Base-by-base conservation (phyloP, 768 basidiomycete genomes). In the Tephrocybe rancida region DNA sequence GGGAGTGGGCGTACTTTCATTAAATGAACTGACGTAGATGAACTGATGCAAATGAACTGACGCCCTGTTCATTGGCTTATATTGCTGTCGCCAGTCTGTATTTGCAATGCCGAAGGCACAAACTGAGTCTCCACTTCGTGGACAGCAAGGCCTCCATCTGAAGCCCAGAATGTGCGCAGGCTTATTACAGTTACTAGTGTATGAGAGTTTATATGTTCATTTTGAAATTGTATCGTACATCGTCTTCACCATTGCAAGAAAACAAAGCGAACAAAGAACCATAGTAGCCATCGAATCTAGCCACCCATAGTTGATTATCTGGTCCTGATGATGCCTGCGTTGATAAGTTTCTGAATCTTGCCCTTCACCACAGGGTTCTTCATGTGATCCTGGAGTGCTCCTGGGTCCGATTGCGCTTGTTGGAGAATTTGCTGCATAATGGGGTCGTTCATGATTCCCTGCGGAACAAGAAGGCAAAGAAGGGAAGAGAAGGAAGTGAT, bases 381-480 rank as follows among this genome's bases (percentile, higher is more conserved):
- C 88, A 98, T 89, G 73, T 99, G 96, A 62, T 97, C 93, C 69
- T 92, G 89, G 54, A 99, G 75, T 21, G 95, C 92, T 41, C 82
- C 77, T 5, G 97, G 96, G 70, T 98, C 86, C 45, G 73, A 64
- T 73, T 99, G 96, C 6, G 94, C 93, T 73, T 98, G 95, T 68
- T 95, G 90, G 64, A 99, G 70, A 60, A 99, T 97, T 53, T 85
- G 85, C 72, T 97, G 91, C 91, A 97, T 96, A 59, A 96, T 76
- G 8, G 94, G 92, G 68, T 95, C 94, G 62, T 70, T 76, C 91
- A 95, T 93, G 64, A 95, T 94, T 51, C 73, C 68, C 89, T 95
- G 65, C 11, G 14, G 10, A 46, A 32, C 38, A 42, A 32, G 30
- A 32, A 32, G 30, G 13, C 13, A 13, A 32, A 39, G 2, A n/a